Base-by-base conservation (phyloP, 495 filamentous ascomycete genomes). In the Staphylotrichum longicolle region DNA sequence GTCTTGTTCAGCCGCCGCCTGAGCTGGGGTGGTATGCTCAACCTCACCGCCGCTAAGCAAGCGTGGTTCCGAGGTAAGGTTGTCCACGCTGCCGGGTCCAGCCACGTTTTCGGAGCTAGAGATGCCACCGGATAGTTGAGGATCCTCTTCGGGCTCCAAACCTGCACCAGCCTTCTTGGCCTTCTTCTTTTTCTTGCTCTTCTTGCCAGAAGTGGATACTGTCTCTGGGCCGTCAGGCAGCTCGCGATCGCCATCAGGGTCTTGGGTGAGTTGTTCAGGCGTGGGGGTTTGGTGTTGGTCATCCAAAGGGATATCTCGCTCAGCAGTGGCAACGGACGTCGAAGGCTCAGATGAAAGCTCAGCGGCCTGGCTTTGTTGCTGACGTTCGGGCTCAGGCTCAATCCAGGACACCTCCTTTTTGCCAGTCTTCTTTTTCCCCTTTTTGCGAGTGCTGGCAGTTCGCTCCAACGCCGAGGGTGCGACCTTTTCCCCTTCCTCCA, bases 151-250 rank as follows among this genome's bases (percentile, higher is more conserved):
- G 20, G 51, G 46, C 58, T 64, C 64, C 61, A 30, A 49, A 45
- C 5, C 58, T 11, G 32, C 9, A 20, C 66, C 63, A 33, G 59
- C 56, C n/a, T 55, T 55, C 39, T 70, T 70, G 37, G 55, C 60
- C 62, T 73, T 72, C 53, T 66, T 72, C 59, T 66, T 64, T 62
- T 71, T 76, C 57, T 68, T 73, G 46, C 58, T 65, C 53, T 69
- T 75, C 64, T 73, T 76, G 60, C 61, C 57, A 11, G 51, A 6
- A 4, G 47, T 47, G 4, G 58, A 37, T 2, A 48, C 27, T 2
- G 64, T 34, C 37, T 44, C 41, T 32, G 14, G 7, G 42, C 41
- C 58, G 47, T 57, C 56, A 42, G n/a, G 35, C 12, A 8, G 35
- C 3, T 59, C 47, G 20, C 8, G 14, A 7, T 7, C 20, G 12